These are phyloP conservation scores for Podospora comata DNA, from an alignment of 495 filamentous ascomycete species.

Conservation along the genomic window DNA sequence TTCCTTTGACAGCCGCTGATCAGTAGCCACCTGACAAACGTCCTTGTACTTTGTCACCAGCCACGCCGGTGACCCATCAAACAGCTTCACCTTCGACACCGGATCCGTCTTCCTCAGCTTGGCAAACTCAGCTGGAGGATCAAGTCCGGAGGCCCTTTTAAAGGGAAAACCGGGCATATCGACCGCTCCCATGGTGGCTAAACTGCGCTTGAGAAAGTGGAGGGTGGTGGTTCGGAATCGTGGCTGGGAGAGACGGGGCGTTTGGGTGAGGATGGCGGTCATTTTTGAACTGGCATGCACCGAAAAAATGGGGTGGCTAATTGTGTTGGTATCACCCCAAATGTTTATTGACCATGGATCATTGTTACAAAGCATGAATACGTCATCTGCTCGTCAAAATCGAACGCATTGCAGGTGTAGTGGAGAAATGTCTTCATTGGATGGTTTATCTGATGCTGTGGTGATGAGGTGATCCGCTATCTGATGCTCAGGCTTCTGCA, in stretches of 20 bases:
- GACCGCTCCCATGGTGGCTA: conserved; percentile 19
- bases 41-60: conserved; percentile 46
- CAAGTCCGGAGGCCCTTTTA: conserved; percentile 35
- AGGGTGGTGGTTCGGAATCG: conserved; percentile 2
- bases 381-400: not conserved
- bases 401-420: not conserved
- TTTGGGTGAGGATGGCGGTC: not conserved
- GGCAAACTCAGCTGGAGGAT: conserved; percentile 44
- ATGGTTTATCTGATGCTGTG: not conserved
- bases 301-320: no score
- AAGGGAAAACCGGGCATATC: conserved; percentile 41
- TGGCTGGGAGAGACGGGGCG: not conserved
- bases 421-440: not conserved
- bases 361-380: not conserved
- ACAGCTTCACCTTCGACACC: conserved; percentile 44
- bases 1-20: conserved; percentile 40
- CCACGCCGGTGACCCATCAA: conserved; percentile 44
- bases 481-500: not conserved
- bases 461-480: not conserved
- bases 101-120: conserved; percentile 39
- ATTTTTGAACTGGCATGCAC: not conserved
- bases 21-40: conserved; percentile 42
- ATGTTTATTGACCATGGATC: not conserved
- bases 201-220: not conserved
- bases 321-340: not conserved